These are phyloP conservation scores for Pterula multifida DNA, from an alignment of 1,284 basidiomycete species.

Conservation along the genomic window DNA sequence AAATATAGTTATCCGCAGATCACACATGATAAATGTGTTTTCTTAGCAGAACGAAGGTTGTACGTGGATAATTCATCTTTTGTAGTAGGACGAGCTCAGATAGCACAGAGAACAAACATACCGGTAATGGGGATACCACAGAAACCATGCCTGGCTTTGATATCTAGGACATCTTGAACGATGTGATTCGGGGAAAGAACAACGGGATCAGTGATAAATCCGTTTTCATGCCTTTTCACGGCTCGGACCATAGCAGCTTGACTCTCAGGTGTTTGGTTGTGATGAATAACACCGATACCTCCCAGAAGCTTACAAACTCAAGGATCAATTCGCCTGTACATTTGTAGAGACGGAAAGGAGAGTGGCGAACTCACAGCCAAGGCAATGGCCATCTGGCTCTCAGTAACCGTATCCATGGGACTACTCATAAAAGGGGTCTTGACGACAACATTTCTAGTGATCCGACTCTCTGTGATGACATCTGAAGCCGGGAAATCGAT, in stretches of 20 bases:
- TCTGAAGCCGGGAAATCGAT: constrained; percentile 85
- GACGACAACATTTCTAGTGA: constrained; percentile 87
- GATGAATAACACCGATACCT: constrained; percentile 97
- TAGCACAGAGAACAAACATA: constrained; percentile 25
- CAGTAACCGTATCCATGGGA: constrained; percentile 99
- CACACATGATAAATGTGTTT: constrained; percentile 51
- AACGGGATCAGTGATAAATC: constrained; percentile 94
- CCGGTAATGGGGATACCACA: constrained; percentile 98
- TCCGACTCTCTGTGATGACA: constrained; percentile 76
- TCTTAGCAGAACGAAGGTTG: constrained; percentile 86
- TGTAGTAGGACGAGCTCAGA: constrained; percentile 8
- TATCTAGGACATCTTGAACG: constrained; percentile 87
- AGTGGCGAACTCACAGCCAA: constrained; percentile 59
- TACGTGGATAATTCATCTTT: constrained; percentile 39
- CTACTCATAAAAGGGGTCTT: constrained; percentile 97
- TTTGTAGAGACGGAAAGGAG: too few relatives aligned
- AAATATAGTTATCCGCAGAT: constrained; percentile 53
- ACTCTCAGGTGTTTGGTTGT: constrained; percentile 82
- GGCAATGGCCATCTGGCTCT: constrained; percentile 93
- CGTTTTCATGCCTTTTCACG: constrained; percentile 98
- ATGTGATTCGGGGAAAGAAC: constrained; percentile 70
- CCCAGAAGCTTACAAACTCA: constrained; percentile 64
- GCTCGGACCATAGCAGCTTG: constrained; percentile 97
- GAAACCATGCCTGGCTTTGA: constrained; percentile 90
- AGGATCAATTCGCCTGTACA: constrained; percentile 12